Conservation (phyloP, 371 early-diverging fungal species). For the Mucor racemosus region DNA sequence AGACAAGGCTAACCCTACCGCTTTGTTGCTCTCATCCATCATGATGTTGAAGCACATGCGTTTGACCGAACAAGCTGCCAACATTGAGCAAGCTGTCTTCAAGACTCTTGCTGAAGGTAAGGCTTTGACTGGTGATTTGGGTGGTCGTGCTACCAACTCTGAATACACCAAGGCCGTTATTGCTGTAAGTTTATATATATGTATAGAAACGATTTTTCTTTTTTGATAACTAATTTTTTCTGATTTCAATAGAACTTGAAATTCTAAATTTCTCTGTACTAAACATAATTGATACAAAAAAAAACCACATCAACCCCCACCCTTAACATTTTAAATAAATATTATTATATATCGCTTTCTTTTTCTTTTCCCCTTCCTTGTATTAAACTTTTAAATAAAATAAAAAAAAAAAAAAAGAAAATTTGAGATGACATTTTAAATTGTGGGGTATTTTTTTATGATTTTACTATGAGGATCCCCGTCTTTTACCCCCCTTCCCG, state of each 20-base stretch:
- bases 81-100: conserved; percentile 90
- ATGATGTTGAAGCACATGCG: conserved; percentile 99
- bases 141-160: conserved; percentile 90
- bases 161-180: conserved; percentile 94
- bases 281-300: neutral
- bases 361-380: neutral
- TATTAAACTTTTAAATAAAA: conserved; percentile 1
- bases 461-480: neutral
- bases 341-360: neutral
- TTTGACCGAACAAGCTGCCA: conserved; percentile 75
- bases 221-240: neutral
- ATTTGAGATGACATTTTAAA: neutral
- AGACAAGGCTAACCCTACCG: conserved; percentile 92
- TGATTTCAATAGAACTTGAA: conserved; percentile 5
- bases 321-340: conserved; percentile 3
- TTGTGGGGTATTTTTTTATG: neutral
- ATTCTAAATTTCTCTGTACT: conserved; percentile 4
- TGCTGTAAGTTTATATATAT: conserved; percentile 9
- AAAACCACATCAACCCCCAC: neutral
- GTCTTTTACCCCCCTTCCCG: conserved; percentile 3
- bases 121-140: conserved; percentile 91
- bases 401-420: conserved; percentile 8
- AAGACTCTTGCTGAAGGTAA: conserved; percentile 94
- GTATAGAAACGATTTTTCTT: too few species aligned
- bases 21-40: conserved; percentile 64